A percentile compares a stretch with the other conserved stretches of the same genome.
Conservation (phyloP, 164 flowering plant genomes). For the Magnolia officinalis region DNA sequence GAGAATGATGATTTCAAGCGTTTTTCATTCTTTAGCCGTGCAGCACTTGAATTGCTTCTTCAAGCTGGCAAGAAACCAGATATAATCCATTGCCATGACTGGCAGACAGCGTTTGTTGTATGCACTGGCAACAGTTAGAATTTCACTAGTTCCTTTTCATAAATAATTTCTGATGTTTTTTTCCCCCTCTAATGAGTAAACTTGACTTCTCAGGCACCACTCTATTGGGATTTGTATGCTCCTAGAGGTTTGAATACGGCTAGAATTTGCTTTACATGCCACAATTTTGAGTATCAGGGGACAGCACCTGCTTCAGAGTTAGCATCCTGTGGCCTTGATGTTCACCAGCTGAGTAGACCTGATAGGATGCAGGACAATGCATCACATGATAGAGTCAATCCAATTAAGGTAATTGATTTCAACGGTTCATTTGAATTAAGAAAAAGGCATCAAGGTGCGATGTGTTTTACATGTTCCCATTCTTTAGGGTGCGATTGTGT, state of each 20-base stretch:
- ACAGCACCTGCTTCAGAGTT: slow-evolving; percentile 78
- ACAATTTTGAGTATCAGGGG: slow-evolving; percentile 98
- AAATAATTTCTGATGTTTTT: not conserved
- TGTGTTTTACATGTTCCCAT: not conserved
- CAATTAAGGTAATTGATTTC: slow-evolving; percentile 68
- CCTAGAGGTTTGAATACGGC: slow-evolving; percentile 92
- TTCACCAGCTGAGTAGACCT: slow-evolving; percentile 72
- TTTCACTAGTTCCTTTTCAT: not conserved
- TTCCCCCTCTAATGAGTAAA: not conserved
- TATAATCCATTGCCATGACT: slow-evolving; percentile 97
- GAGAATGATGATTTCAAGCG: slow-evolving; percentile 93
- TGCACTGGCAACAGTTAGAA: slow-evolving; percentile 11
- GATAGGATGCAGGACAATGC: slow-evolving; percentile 96
- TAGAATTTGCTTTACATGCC: slow-evolving; percentile 94
- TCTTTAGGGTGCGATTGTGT: slow-evolving; percentile 86
- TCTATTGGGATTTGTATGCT: slow-evolving; percentile 90
- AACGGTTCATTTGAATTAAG: not conserved
- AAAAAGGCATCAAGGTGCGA: not conserved
- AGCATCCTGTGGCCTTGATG: slow-evolving; percentile 92
- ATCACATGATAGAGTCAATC: slow-evolving; percentile 65
- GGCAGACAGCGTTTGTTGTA: slow-evolving; percentile 99
- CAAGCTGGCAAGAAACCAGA: slow-evolving; percentile 95
- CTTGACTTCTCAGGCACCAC: slow-evolving; percentile 63
- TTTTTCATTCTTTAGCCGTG: slow-evolving; percentile 94
- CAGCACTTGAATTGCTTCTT: slow-evolving; percentile 88